Percentiles rank a stretch among this genome's conserved stretches.
These are phyloP conservation scores for Penicillium pulvis DNA, from an alignment of 495 filamentous ascomycete genomes.

Conservation along the genomic window DNA sequence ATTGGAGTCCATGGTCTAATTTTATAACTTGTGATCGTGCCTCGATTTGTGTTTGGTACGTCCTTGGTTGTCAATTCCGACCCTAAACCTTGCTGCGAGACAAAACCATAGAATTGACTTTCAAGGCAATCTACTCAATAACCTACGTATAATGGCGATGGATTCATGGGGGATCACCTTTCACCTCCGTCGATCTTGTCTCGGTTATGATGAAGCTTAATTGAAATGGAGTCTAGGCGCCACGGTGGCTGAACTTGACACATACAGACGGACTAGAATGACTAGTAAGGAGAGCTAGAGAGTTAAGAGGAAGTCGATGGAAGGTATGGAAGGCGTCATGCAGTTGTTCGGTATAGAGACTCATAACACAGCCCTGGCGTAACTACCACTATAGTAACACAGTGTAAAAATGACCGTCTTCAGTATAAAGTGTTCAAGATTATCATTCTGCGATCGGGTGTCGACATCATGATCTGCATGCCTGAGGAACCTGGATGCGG, in stretches of 20 bases:
- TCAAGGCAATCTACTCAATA: not conserved
- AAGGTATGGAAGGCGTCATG: not conserved
- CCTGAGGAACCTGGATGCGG: constrained; percentile 27
- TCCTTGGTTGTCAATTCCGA: not conserved
- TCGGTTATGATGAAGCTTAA: constrained; percentile 33
- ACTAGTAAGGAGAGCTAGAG: not conserved
- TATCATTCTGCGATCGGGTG: constrained; percentile 12
- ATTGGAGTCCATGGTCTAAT: constrained; percentile 4
- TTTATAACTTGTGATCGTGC: not conserved
- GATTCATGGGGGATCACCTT: not conserved
- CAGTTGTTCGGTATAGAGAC: too few species aligned
- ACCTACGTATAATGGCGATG: too few species aligned
- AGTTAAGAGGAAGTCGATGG: not conserved
- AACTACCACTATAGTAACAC: too few species aligned
- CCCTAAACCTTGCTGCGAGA: too few species aligned
- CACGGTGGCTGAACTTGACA: constrained; percentile 14
- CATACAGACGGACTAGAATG: not conserved
- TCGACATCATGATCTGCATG: constrained; percentile 36
- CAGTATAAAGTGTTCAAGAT: not conserved
- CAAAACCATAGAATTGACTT: not conserved
- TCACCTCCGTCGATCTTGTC: constrained; percentile 25
- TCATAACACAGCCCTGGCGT: too few species aligned
- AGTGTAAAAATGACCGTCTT: not conserved
- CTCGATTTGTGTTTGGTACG: not conserved
- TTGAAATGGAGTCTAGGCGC: constrained; percentile 12